Evolutionary conservation across 2,329 filamentous ascomycete species (phyloP).

Genomic region (Trichoderma sp.): DNA sequence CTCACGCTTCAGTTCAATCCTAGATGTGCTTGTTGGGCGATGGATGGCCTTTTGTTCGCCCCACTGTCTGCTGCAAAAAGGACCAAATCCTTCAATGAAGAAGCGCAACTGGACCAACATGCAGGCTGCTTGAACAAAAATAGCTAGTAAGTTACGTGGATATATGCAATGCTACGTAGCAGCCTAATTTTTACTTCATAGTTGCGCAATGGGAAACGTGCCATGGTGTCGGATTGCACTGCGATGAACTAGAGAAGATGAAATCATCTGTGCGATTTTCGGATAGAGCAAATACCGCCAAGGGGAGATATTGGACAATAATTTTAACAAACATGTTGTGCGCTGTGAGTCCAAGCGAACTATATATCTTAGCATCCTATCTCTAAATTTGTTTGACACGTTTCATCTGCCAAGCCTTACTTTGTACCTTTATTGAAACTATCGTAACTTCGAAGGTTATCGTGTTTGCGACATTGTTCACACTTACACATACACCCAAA

Average conservation of each 20-base stretch:
- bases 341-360: too few species aligned
- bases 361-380: rapidly evolving
- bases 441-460: neutral
- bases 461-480: neutral
- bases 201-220: neutral
- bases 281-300: neutral
- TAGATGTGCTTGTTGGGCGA: neutral
- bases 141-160: neutral
- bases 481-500: neutral
- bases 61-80: neutral
- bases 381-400: rapidly evolving
- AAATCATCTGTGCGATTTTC: neutral
- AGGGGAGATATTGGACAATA: neutral
- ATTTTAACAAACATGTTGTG: too few species aligned
- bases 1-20: neutral
- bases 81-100: neutral
- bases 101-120: neutral
- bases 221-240: neutral
- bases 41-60: neutral
- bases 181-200: neutral
- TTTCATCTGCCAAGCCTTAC: too few species aligned
- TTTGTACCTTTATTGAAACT: too few species aligned
- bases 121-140: neutral
- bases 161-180: neutral
- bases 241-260: neutral